A percentile compares a stretch with the other conserved stretches of the same genome.
These are phyloP conservation scores for Albugo laibachii DNA, from an alignment of 352 stramenopile genomes.

Conservation along the genomic window DNA sequence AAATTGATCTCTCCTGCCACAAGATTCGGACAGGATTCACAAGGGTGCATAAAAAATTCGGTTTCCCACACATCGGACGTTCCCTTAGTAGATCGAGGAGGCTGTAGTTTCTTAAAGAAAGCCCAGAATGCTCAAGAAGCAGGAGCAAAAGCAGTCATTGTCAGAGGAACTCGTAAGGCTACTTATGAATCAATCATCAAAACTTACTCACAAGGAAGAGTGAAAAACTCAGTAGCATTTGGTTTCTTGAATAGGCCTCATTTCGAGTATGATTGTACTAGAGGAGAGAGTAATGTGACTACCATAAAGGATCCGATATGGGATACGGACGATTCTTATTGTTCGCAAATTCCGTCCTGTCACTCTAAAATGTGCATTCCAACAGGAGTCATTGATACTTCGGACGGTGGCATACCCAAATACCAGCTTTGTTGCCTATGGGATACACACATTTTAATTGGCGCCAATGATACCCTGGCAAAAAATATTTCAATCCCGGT, in stretches of 20 bases:
- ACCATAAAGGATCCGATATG: conserved; percentile 18
- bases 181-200: conserved; percentile 32
- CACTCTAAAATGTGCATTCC: conserved; percentile 31
- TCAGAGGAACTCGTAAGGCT: conserved; percentile 32
- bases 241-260: conserved; percentile 15
- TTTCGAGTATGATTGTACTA: conserved; percentile 53
- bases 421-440: conserved; percentile 60
- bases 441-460: conserved; percentile 65
- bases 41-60: neutral
- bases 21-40: neutral
- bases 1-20: neutral
- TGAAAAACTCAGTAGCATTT: neutral
- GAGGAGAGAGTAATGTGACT: conserved; percentile 31
- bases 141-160: conserved; percentile 28
- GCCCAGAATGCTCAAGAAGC: conserved; percentile 24
- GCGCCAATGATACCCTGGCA: conserved; percentile 20
- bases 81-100: conserved; percentile 43
- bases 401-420: conserved; percentile 9
- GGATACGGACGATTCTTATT: conserved; percentile 21
- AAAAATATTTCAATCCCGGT: conserved; percentile 31
- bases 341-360: conserved; percentile 15
- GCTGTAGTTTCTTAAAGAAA: conserved; percentile 58
- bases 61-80: neutral
- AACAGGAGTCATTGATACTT: conserved; percentile 22
- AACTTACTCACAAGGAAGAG: conserved; percentile 10